A percentile compares a stretch with the other conserved stretches of the same genome.
These are phyloP conservation scores for Crucibulum laeve DNA, from an alignment of 768 basidiomycete genomes.

Conservation along the genomic window DNA sequence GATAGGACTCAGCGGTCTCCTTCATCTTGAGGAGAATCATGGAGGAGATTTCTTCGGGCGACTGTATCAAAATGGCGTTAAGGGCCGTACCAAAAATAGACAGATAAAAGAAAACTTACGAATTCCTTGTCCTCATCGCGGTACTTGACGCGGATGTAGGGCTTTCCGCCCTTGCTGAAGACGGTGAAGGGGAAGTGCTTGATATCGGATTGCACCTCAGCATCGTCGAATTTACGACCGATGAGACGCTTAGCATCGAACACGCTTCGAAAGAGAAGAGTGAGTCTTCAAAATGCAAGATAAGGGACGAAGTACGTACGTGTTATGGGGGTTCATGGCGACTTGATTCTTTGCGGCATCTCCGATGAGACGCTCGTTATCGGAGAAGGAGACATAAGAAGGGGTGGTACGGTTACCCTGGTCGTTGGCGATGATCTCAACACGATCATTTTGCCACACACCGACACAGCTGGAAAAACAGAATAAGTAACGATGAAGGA, in stretches of 20 bases:
- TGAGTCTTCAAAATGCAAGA: constrained; percentile 3
- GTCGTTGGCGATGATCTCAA: constrained; percentile 96
- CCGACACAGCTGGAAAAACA: constrained; percentile 78
- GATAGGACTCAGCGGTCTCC: constrained; percentile 96
- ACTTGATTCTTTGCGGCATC: constrained; percentile 99
- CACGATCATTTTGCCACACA: constrained; percentile 99
- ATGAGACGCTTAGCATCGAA: constrained; percentile 99
- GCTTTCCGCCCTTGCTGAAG: constrained; percentile 82
- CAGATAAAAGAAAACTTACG: constrained; percentile 41
- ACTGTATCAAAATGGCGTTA: constrained; percentile 40
- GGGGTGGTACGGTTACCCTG: constrained; percentile 95
- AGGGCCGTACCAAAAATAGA: not conserved
- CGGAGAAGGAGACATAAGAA: constrained; percentile 94
- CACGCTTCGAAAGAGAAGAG: constrained; percentile 46
- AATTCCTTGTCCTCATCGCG: constrained; percentile 94
- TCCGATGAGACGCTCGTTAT: constrained; percentile 94
- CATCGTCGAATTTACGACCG: constrained; percentile 84
- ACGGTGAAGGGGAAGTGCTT: constrained; percentile 96
- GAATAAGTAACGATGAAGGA: constrained; percentile 5
- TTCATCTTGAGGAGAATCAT: constrained; percentile 99
- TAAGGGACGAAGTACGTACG: constrained; percentile 34
- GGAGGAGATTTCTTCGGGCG: constrained; percentile 96
- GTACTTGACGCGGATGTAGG: constrained; percentile 86
- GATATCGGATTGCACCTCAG: constrained; percentile 78
- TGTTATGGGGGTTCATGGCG: constrained; percentile 97